Conservation (phyloP, 345 rosid species). For the Erodium maritimum region DNA sequence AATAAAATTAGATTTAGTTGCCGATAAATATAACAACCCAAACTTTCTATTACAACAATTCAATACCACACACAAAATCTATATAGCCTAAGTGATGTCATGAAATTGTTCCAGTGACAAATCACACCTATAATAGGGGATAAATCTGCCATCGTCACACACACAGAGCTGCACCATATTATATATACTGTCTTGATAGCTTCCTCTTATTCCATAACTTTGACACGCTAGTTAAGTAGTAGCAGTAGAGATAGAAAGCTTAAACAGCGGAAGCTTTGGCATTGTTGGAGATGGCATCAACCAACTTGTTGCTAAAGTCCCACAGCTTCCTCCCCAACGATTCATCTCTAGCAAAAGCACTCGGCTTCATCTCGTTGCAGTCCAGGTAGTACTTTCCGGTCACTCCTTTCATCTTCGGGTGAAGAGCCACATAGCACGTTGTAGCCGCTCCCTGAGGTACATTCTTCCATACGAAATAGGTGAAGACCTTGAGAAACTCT, state of each 20-base stretch:
- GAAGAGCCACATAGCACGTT: slow-evolving; percentile 74
- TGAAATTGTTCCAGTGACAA: no score
- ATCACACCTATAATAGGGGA: no score
- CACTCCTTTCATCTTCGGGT: slow-evolving; percentile 53
- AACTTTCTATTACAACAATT: no score
- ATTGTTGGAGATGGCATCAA: slow-evolving; percentile 26
- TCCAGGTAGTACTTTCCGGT: slow-evolving; percentile 69
- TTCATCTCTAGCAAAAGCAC: slow-evolving; percentile 42
- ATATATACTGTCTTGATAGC: no score
- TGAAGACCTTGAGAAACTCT: slow-evolving; percentile 49
- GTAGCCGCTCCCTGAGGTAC: slow-evolving; percentile 99
- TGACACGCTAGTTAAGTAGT: neutral
- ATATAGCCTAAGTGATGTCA: no score
- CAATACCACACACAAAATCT: no score
- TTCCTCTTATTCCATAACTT: no score
- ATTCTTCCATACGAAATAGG: slow-evolving; percentile 66
- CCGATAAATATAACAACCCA: no score
- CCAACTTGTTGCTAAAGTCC: slow-evolving; percentile 63
- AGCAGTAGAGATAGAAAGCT: neutral
- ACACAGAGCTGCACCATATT: no score
- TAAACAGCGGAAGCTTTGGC: neutral
- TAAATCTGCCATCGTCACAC: no score
- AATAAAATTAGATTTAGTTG: no score
- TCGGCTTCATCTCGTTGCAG: slow-evolving; percentile 61
- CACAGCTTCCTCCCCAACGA: slow-evolving; percentile 46